Evolutionary conservation across 768 basidiomycete genomes (phyloP).

Genomic region (Russula sp.): DNA sequence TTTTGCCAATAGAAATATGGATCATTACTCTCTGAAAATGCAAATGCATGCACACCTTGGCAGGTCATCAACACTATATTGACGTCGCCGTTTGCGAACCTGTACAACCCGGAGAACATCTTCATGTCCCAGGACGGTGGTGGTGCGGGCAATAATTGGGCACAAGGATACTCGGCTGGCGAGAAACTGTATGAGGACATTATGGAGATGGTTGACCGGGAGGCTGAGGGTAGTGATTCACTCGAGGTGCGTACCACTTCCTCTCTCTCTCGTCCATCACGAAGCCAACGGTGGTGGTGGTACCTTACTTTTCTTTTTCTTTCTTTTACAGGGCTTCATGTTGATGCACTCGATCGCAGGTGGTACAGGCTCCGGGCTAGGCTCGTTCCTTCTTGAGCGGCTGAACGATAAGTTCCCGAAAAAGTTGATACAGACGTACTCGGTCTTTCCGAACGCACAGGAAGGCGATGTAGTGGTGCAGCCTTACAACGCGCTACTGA

Average conservation of each 20-base stretch:
- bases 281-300: not conserved
- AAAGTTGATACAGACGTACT: constrained; percentile 98
- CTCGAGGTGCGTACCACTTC: constrained; percentile 65
- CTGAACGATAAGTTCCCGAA: constrained; percentile 98
- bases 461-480: constrained; percentile 98
- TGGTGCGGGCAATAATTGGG: constrained; percentile 99
- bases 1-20: not conserved
- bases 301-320: not conserved
- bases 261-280: not conserved
- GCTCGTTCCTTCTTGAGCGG: constrained; percentile 95
- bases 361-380: constrained; percentile 96
- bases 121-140: constrained; percentile 95
- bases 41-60: not conserved
- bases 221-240: constrained; percentile 96
- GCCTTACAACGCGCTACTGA: constrained; percentile 93
- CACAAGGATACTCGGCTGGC: constrained; percentile 87
- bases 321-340: constrained; percentile 90
- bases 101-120: constrained; percentile 98
- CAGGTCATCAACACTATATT: constrained; percentile 97
- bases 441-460: constrained; percentile 92
- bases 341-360: constrained; percentile 98
- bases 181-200: constrained; percentile 93
- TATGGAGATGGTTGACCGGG: constrained; percentile 98
- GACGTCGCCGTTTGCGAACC: constrained; percentile 77
- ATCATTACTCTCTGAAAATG: constrained; percentile 8